Evolutionary conservation across 306 rosid species (phyloP), one percentile per base, ranked within the genome.

Genomic region (Castanea mollissima): DNA sequence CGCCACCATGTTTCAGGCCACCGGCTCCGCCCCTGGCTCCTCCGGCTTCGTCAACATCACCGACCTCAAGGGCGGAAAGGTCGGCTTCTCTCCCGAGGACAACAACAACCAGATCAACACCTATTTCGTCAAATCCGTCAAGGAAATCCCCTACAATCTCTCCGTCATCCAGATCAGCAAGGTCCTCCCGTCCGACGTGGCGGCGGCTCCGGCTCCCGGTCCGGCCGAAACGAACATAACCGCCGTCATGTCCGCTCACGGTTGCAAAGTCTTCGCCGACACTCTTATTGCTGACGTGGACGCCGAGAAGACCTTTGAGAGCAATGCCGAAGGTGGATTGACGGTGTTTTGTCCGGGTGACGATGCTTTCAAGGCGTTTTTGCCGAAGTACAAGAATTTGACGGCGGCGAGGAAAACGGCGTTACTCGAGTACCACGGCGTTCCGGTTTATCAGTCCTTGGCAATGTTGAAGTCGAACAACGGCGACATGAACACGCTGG

Each of bases 41-140:
- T 1, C 98, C 2, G 99, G 99, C 2, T 89, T 91, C 80, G 92
- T 95, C 55, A 95, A 95, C 89, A 95, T 95, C 58, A 95, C 99
- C 20, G 94, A 91, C 73, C 89, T 90, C 16, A 84, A 20, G 34
- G 98, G 98, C 27, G 99, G 99, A 0, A 95, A 90, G 52, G 97
- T 95, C 68, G 97, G 92, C 0, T 91, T 95, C n/a, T 85, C 91
- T 16, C 88, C 97, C 18, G 80, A 89, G 23, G 77, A 88, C 76
- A 89, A 86, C 78, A 89, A 64, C 79, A 93, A 94, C 12, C 31
- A 59, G 0, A 88, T 95, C 60, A 20, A 92, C 5, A 80, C 93
- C 2, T 76, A 25, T 23, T 95, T 84, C 69, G 92, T 95, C 5
- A 95, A 95, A 75, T 89, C 97, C 29, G 83, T 95, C 0, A 80